A percentile compares a stretch with the other conserved stretches of the same genome.
phyloP scores from a whole-genome alignment of 805 yeast genomes.

The Tetrapisispora taiwanensis region DNA sequence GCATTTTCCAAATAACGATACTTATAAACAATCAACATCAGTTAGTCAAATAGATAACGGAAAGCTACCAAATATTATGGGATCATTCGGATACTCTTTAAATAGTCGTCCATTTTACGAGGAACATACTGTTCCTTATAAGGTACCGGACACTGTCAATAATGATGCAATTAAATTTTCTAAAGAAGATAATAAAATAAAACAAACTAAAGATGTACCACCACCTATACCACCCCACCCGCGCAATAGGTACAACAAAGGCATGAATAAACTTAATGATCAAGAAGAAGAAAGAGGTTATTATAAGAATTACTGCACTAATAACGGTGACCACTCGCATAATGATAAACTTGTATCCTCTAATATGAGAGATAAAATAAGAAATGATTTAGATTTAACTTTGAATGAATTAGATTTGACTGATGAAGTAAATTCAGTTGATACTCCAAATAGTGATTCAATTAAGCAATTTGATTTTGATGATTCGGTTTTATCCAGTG shows the following conservation, averaged over 20 bases:
- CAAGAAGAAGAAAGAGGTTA: neutral
- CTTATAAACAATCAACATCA: neutral
- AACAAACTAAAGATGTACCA: neutral
- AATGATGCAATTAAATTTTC: neutral
- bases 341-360: neutral
- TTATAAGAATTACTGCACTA: no score
- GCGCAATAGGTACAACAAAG: neutral
- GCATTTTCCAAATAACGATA: neutral
- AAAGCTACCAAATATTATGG: neutral
- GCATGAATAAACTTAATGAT: neutral
- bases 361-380: neutral
- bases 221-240: slow-evolving; percentile 3
- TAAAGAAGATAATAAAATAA: neutral
- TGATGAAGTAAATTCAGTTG: slow-evolving; percentile 3
- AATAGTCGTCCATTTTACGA: neutral
- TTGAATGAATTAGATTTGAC: slow-evolving; percentile 13
- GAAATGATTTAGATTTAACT: slow-evolving; percentile 5
- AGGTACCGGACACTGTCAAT: neutral
- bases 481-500: slow-evolving; percentile 17
- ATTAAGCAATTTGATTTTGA: neutral
- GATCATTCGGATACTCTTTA: neutral
- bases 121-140: neutral
- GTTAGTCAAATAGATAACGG: neutral
- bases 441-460: slow-evolving; percentile 1
- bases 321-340: no score